Evolutionary conservation across 495 filamentous ascomycete species (phyloP).

Genomic region (Cercophora newfieldiana): DNA sequence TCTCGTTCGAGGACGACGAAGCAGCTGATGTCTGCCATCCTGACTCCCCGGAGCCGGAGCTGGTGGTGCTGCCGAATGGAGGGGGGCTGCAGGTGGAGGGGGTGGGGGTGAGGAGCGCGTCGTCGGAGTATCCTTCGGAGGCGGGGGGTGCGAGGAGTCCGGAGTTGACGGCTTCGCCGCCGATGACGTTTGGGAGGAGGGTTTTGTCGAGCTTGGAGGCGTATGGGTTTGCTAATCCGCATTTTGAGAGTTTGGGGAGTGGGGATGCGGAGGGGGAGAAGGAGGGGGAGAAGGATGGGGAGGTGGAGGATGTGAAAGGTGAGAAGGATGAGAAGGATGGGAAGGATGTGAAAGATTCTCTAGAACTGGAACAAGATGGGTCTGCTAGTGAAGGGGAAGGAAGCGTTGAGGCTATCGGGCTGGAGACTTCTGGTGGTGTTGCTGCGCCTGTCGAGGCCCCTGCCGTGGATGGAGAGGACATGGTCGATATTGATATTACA

Average conservation of each 20-base stretch:
- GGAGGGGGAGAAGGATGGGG: neutral
- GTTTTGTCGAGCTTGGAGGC: conserved; percentile 19
- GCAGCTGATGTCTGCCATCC: conserved; percentile 4
- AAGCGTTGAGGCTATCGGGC: neutral
- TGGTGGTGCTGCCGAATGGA: conserved; percentile 16
- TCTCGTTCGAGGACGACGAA: conserved; percentile 22
- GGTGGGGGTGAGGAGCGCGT: conserved; percentile 20
- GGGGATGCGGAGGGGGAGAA: conserved; percentile 2
- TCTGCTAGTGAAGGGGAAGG: neutral
- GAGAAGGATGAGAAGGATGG: neutral
- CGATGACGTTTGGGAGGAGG: conserved; percentile 26
- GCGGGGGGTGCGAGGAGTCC: conserved; percentile 28
- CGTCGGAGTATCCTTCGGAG: conserved; percentile 31
- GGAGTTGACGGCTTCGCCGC: conserved; percentile 25
- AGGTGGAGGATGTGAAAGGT: neutral
- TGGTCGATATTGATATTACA: neutral
- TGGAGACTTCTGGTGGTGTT: neutral
- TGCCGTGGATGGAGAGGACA: neutral
- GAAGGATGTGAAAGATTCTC: neutral
- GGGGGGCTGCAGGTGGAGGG: conserved; percentile 9
- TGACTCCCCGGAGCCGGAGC: conserved; percentile 16
- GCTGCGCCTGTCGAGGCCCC: neutral
- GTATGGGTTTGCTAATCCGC: conserved; percentile 10
- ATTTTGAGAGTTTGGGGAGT: conserved; percentile 8
- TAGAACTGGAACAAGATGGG: no score